Conservation (phyloP, 495 filamentous ascomycete species). For the Achaetomiella virescens region DNA sequence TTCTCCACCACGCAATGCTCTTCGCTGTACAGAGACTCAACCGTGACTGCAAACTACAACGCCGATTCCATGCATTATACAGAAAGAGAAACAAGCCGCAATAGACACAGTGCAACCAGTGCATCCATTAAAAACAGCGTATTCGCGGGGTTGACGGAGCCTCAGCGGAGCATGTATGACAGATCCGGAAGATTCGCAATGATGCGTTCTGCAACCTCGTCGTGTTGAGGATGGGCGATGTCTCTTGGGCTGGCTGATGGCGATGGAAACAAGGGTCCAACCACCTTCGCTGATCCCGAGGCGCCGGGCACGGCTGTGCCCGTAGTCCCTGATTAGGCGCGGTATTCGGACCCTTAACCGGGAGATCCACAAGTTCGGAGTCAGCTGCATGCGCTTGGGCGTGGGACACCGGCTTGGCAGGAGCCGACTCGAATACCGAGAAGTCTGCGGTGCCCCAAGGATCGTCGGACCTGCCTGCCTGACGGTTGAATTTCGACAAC, state of each 20-base stretch:
- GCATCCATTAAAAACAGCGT: conserved; percentile 42
- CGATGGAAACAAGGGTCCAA: neutral
- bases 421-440: conserved; percentile 32
- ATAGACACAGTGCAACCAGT: conserved; percentile 20
- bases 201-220: conserved; percentile 20
- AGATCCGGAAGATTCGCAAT: conserved; percentile 44
- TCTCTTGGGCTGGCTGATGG: neutral
- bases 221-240: neutral
- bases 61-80: conserved; percentile 9
- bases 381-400: neutral
- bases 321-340: neutral
- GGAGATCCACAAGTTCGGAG: neutral
- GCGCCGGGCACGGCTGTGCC: neutral
- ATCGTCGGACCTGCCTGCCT: conserved; percentile 1
- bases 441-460: conserved; percentile 35
- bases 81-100: neutral
- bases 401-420: neutral
- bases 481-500: neutral
- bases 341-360: neutral
- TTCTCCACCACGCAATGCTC: too few species aligned
- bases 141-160: neutral
- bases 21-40: neutral
- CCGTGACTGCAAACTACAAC: neutral
- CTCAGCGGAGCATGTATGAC: conserved; percentile 47
- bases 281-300: neutral